Conservation (phyloP, 352 stramenopile genomes). For the Blastocystis sp. region DNA sequence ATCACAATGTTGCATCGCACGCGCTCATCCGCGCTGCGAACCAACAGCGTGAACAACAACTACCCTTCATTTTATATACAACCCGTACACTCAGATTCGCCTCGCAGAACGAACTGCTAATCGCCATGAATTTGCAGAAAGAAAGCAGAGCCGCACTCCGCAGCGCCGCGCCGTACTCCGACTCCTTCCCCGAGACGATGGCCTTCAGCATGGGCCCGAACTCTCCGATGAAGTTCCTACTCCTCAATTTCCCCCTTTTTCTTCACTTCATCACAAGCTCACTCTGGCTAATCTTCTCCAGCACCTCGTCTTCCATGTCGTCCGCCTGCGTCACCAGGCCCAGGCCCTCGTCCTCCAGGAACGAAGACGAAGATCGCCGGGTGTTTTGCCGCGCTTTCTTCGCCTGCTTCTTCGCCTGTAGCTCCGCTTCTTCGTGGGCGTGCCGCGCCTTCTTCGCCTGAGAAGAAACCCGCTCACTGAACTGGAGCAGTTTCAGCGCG, state of each 20-base stretch:
- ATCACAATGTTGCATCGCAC: slow-evolving; percentile 93
- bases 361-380: background rate
- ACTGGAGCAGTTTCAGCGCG: slow-evolving; percentile 87
- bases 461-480: slow-evolving; percentile 85
- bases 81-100: slow-evolving; percentile 78
- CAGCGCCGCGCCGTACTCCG: slow-evolving; percentile 79
- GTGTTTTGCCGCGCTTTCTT: background rate
- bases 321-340: slow-evolving; percentile 64
- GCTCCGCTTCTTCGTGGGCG: slow-evolving; percentile 74
- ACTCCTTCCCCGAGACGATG: slow-evolving; percentile 75
- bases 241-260: slow-evolving; percentile 10
- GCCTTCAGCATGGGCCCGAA: slow-evolving; percentile 86
- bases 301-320: slow-evolving; percentile 68
- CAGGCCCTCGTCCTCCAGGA: slow-evolving; percentile 64
- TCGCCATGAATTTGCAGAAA: slow-evolving; percentile 95
- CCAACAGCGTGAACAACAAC: slow-evolving; percentile 72
- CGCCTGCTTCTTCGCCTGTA: slow-evolving; percentile 33
- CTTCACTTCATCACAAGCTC: slow-evolving; percentile 62
- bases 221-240: slow-evolving; percentile 83
- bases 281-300: slow-evolving; percentile 66
- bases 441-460: slow-evolving; percentile 75
- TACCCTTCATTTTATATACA: background rate
- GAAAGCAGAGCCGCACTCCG: slow-evolving; percentile 87
- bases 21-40: slow-evolving; percentile 67
- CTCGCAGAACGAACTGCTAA: slow-evolving; percentile 91